Percentiles rank a stretch among this genome's conserved stretches.
These are phyloP conservation scores for Phytophthora chlamydospora DNA, from an alignment of 352 stramenopile genomes.

Conservation along the genomic window DNA sequence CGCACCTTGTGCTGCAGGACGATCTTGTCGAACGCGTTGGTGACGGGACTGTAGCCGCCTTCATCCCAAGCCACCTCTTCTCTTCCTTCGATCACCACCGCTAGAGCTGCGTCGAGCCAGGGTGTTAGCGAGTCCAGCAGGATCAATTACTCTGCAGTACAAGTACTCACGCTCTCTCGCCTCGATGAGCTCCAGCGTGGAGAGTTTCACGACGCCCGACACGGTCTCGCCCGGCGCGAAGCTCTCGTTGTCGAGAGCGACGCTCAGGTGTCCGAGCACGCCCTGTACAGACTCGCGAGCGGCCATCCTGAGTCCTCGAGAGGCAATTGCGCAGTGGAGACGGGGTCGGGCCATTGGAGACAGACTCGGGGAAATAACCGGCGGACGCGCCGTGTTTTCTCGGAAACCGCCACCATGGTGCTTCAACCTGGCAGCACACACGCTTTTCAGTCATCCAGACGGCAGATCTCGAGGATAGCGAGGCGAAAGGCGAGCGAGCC, in stretches of 20 bases:
- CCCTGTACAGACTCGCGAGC: constrained; percentile 37
- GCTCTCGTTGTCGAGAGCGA: constrained; percentile 31
- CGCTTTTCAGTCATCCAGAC: constrained; percentile 19
- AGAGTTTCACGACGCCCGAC: constrained; percentile 28
- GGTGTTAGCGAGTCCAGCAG: background rate
- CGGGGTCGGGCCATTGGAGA: constrained; percentile 13
- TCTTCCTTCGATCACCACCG: constrained; percentile 31
- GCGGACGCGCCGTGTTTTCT: constrained; percentile 24
- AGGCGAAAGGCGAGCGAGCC: background rate
- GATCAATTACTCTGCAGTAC: background rate
- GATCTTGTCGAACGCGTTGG: constrained; percentile 36
- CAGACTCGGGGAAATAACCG: constrained; percentile 25
- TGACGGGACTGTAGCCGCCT: constrained; percentile 34
- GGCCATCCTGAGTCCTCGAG: constrained; percentile 18
- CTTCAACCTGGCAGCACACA: constrained; percentile 18
- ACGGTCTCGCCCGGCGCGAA: constrained; percentile 39
- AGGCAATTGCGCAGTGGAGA: constrained; percentile 29
- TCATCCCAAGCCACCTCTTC: constrained; percentile 41
- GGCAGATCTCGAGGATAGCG: constrained; percentile 23
- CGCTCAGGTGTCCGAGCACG: constrained; percentile 29
- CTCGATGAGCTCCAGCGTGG: constrained; percentile 29
- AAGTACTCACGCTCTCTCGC: constrained; percentile 37
- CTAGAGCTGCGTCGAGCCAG: constrained; percentile 21
- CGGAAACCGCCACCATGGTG: constrained; percentile 20
- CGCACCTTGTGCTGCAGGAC: constrained; percentile 41